Evolutionary conservation across 1,284 basidiomycete species (phyloP), one percentile per base, ranked within the genome.

Genomic region (Agaricales sp.): DNA sequence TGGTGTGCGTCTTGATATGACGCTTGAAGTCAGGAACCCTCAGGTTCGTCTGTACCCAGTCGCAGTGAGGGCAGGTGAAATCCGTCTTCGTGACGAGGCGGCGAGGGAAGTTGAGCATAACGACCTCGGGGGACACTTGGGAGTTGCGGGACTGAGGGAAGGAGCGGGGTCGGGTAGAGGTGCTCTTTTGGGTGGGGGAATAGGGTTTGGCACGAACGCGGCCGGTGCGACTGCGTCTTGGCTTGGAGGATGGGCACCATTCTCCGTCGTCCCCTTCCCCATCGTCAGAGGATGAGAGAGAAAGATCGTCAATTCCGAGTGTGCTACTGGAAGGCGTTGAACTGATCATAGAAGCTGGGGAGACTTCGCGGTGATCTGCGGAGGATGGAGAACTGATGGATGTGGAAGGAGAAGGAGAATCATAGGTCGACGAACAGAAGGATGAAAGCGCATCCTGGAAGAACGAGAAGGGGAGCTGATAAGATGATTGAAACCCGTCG

Each of bases 11-110:
- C 22, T 59, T 61, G 24, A 78, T 56, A 56, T 80, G 78, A 14
- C 78, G 70, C 56, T 67, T 68, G 54, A 74, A 73, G 52, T 80
- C 78, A 4, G 74, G 74, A 26, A 67, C 57, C 26, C 78, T 70
- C 43, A 62, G 61, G 59, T 70, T 73, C 24, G 51, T 56, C 54
- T 67, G 65, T 37, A 57, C 57, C 59, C 61, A 64, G 21, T 54
- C 52, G 54, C 67, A 70, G 20, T 56, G 58, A 0, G 61, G 60
- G 52, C 67, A 69, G 3, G 48, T 50, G 50, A 62, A 66, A 46
- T 60, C 61, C 45, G 30, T 11, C 11, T 11, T 8, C 11, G 30
- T 35, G 30, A 35, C 30, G 30, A 35, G 30, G 30, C 30, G 30
- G 30, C 30, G 11, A n/a, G 30, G 30, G 30, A n/a, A 35, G 30